Evolutionary conservation across 2,329 filamentous ascomycete genomes (phyloP).

Genomic region (Colletotrichum sublineola): DNA sequence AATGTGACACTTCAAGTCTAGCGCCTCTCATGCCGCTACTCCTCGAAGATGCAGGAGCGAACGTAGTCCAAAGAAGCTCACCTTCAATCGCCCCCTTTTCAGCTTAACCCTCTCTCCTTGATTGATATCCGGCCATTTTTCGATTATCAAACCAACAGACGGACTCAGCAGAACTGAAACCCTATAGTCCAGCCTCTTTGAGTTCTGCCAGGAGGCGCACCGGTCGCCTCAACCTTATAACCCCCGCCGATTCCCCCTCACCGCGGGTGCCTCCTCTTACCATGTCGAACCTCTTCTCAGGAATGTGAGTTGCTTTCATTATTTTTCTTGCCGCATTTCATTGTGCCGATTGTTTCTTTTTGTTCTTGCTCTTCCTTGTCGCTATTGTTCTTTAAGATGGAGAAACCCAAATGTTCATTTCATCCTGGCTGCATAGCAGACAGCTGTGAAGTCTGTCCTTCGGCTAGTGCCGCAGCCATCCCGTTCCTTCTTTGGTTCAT

Average conservation of each 20-base stretch:
- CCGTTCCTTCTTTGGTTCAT: slow-evolving; percentile 31
- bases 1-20: slow-evolving; percentile 40
- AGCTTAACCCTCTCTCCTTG: slow-evolving; percentile 40
- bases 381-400: neutral
- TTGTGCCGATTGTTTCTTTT: slow-evolving; percentile 24
- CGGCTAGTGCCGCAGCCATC: slow-evolving; percentile 41
- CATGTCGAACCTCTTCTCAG: slow-evolving; percentile 74
- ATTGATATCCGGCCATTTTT: slow-evolving; percentile 39
- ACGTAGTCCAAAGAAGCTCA: slow-evolving; percentile 43
- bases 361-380: neutral
- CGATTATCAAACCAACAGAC: slow-evolving; percentile 38
- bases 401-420: neutral
- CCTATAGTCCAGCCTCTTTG: slow-evolving; percentile 33
- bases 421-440: slow-evolving; percentile 36
- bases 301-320: slow-evolving; percentile 66
- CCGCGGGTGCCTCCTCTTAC: slow-evolving; percentile 45
- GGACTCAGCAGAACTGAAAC: slow-evolving; percentile 35
- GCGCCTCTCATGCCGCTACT: slow-evolving; percentile 40
- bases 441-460: slow-evolving; percentile 35
- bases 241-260: slow-evolving; percentile 45
- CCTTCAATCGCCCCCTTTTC: slow-evolving; percentile 43
- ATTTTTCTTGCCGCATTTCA: slow-evolving; percentile 36
- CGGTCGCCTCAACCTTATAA: slow-evolving; percentile 34
- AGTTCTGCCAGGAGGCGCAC: slow-evolving; percentile 30
- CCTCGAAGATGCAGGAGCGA: slow-evolving; percentile 43